Conservation (phyloP, 305 asterid genomes). For the Fraxinus sp. region DNA sequence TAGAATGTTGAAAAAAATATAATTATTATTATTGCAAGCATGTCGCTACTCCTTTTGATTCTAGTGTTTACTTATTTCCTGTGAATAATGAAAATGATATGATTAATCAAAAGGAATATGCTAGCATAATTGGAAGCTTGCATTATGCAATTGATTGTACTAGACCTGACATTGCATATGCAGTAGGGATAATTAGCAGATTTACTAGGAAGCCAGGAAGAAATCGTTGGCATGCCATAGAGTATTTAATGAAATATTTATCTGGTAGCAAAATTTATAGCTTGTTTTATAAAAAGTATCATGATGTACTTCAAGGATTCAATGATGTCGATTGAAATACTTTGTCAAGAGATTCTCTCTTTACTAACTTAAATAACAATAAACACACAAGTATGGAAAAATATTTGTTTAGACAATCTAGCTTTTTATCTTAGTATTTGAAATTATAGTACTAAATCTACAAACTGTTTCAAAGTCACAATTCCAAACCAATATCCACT, state of each 20-base stretch:
- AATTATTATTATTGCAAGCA: too few relatives aligned
- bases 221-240: background rate
- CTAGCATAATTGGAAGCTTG: background rate
- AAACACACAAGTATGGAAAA: too few relatives aligned
- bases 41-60: background rate
- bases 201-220: background rate
- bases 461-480: too few relatives aligned
- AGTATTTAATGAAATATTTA: background rate
- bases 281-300: background rate
- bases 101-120: background rate
- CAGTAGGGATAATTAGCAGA: background rate
- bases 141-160: background rate
- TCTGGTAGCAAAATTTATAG: background rate
- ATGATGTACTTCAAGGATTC: background rate
- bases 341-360: background rate
- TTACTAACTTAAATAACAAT: background rate
- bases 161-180: background rate
- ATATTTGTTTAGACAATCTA: too few relatives aligned
- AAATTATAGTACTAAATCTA: too few relatives aligned
- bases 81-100: background rate
- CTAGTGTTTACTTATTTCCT: background rate
- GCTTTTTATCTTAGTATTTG: too few relatives aligned
- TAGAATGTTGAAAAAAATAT: background rate
- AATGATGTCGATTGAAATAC: background rate
- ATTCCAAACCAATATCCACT: too few relatives aligned